phyloP scores from a whole-genome alignment of 2,329 filamentous ascomycete genomes.

The Fusarium poae region DNA sequence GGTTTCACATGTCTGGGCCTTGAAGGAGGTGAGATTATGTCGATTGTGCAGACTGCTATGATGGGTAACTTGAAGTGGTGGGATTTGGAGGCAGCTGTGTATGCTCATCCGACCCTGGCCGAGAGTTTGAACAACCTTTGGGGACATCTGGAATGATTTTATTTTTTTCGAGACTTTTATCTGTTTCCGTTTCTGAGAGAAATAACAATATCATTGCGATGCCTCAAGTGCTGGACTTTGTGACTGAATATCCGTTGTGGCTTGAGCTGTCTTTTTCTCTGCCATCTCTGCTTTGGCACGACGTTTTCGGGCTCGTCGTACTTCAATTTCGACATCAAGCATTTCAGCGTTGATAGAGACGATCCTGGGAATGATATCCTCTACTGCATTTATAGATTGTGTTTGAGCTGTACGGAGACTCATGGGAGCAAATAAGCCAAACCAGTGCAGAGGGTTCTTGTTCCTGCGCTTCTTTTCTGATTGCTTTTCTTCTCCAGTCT shows the following conservation, averaged over 20 bases:
- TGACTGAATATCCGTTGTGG: conserved; percentile 9
- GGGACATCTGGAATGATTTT: conserved; percentile 55
- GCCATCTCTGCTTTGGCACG: conserved; percentile 62
- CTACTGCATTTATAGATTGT: conserved; percentile 68
- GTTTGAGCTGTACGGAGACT: conserved; percentile 70
- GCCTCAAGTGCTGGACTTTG: conserved; percentile 27
- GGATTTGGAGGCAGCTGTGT: conserved; percentile 61
- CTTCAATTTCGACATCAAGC: conserved; percentile 74
- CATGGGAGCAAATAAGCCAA: conserved; percentile 66
- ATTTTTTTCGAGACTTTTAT: not conserved
- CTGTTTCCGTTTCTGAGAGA: not conserved
- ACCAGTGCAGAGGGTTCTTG: conserved; percentile 67
- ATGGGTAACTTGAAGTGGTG: conserved; percentile 61
- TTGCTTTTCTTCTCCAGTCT: conserved; percentile 19
- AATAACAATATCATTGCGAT: conserved; percentile 18
- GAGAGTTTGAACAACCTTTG: conserved; percentile 67
- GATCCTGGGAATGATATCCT: conserved; percentile 69
- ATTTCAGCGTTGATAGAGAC: conserved; percentile 71
- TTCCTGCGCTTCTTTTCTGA: conserved; percentile 38
- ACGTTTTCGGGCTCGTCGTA: conserved; percentile 71
- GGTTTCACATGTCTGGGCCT: conserved; percentile 65
- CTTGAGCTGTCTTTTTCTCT: conserved; percentile 47
- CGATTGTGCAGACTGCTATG: conserved; percentile 66
- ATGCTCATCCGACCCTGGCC: conserved; percentile 64
- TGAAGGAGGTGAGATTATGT: conserved; percentile 67